Base-by-base conservation (phyloP, 768 basidiomycete species). In the Boletus barrowsii region DNA sequence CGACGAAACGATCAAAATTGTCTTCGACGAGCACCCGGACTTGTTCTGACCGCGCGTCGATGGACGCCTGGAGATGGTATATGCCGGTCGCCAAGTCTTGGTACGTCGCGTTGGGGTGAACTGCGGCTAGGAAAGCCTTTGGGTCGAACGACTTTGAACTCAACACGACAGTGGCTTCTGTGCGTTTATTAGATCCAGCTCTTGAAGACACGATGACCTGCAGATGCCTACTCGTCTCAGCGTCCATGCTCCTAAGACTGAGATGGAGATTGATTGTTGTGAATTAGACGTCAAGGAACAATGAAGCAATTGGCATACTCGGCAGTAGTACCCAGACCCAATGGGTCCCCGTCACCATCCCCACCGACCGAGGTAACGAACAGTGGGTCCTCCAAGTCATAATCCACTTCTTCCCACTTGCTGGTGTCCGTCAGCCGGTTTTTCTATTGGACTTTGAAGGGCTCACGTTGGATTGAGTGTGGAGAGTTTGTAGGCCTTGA, bases 1-100 rank as follows among this genome's bases (percentile, higher is more conserved):
- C 90, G 17, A 98, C 96, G 64, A 98, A 99, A 13, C 93, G 81
- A 73, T 98, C 95, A 71, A 98, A 98, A 70, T 98, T 97, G 62
- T 98, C 93, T 68, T 98, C 95, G 10, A 99, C 97, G 32, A 99
- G 79, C 20, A 95, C 83, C 39, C 94, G 80, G 53, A 98, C 87
- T n/a, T 95, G 97, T 61, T 95, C 91, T 2, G 93, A 95, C 42
- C 95, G 84, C 2, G 88, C 81, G 64, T 98, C 95, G 54, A 98
- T 87, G 13, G 91, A 88, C 9, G 82, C 73, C 58, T 83, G 82
- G 8, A 98, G 77, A 56, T 86, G 83, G 0, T 79, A 68, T 26
- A 93, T 87, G 4, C 95, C 96, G 13, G 79, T 73, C 2, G 86
- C 83, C 17, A 99, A 80, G 67, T 97, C 94, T 71, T 93, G 88